These are phyloP conservation scores for Aspergillus quadrilineatus DNA, from an alignment of 2,329 filamentous ascomycete genomes.

Conservation along the genomic window DNA sequence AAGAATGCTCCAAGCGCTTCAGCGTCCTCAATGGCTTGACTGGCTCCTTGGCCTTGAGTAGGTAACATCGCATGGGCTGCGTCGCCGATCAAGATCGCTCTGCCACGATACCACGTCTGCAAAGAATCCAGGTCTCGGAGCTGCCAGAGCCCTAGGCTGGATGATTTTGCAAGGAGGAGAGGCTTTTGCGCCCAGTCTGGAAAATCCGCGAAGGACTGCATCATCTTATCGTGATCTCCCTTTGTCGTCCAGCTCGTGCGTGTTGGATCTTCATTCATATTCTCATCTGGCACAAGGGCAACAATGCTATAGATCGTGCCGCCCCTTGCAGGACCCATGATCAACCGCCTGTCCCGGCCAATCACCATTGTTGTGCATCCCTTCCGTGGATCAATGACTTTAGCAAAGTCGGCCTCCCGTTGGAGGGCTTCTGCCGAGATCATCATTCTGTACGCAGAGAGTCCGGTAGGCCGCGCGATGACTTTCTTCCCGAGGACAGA, in stretches of 20 bases:
- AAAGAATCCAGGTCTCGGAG: constrained; percentile 29
- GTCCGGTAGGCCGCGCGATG: constrained; percentile 3
- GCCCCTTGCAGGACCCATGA: constrained; percentile 49
- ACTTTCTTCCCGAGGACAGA: constrained; percentile 1
- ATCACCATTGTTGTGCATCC: constrained; percentile 50
- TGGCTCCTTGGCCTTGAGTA: constrained; percentile 45
- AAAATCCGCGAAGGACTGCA: constrained; percentile 9
- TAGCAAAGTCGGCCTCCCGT: constrained; percentile 20
- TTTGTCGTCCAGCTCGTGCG: constrained; percentile 9
- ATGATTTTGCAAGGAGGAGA: not conserved
- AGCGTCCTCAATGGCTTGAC: constrained; percentile 46
- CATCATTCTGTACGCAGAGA: constrained; percentile 15
- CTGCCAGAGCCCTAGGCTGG: constrained; percentile 9
- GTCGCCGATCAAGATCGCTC: constrained; percentile 37
- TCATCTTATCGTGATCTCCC: constrained; percentile 10
- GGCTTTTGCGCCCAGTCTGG: constrained; percentile 8
- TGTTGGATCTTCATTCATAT: constrained; percentile 7
- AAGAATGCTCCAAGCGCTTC: constrained; percentile 24
- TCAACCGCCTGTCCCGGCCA: constrained; percentile 41
- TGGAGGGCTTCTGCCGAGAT: constrained; percentile 4
- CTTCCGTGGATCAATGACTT: constrained; percentile 36
- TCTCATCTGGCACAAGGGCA: constrained; percentile 45
- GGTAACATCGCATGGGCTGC: constrained; percentile 43
- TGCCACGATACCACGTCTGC: constrained; percentile 15
- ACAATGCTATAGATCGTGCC: constrained; percentile 46